Percentiles rank a stretch among this genome's conserved stretches.
Evolutionary conservation across 495 filamentous ascomycete species (phyloP).

Genomic region (Talaromyces stipitatus): DNA sequence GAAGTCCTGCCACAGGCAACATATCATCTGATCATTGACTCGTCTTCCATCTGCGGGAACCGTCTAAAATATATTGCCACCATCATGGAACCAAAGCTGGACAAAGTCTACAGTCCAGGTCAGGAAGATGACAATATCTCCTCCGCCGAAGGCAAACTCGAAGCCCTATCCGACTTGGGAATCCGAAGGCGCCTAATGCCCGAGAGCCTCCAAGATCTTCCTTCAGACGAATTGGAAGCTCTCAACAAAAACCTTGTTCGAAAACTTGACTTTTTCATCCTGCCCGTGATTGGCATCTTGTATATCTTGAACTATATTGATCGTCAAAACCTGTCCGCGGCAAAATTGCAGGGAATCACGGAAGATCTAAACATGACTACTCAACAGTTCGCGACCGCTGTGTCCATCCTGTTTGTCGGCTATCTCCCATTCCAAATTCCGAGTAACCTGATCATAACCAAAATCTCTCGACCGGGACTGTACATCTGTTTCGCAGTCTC

Average conservation of each 20-base stretch:
- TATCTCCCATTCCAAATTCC: constrained; percentile 48
- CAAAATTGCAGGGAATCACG: constrained; percentile 3
- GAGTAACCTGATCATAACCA: constrained; percentile 37
- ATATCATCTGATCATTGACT: background rate
- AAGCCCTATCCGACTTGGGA: constrained; percentile 13
- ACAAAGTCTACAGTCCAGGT: background rate
- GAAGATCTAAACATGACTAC: constrained; percentile 14
- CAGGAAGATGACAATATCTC: constrained; percentile 18
- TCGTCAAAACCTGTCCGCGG: constrained; percentile 19
- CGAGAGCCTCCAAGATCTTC: constrained; percentile 19
- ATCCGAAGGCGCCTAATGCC: constrained; percentile 17
- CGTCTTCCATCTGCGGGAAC: too few species aligned
- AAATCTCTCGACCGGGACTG: constrained; percentile 47
- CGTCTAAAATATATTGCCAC: background rate
- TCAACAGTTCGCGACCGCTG: constrained; percentile 20
- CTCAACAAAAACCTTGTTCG: constrained; percentile 30
- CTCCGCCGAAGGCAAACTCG: constrained; percentile 25
- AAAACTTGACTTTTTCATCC: constrained; percentile 31
- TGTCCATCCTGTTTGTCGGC: constrained; percentile 51
- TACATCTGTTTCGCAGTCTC: constrained; percentile 62
- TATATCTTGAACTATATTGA: constrained; percentile 35
- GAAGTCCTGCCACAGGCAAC: background rate
- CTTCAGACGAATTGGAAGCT: constrained; percentile 16
- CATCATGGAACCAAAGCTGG: background rate
- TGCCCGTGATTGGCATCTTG: constrained; percentile 29